Conservation (phyloP, 129 eudicot species). For the Centaurea solstitialis region DNA sequence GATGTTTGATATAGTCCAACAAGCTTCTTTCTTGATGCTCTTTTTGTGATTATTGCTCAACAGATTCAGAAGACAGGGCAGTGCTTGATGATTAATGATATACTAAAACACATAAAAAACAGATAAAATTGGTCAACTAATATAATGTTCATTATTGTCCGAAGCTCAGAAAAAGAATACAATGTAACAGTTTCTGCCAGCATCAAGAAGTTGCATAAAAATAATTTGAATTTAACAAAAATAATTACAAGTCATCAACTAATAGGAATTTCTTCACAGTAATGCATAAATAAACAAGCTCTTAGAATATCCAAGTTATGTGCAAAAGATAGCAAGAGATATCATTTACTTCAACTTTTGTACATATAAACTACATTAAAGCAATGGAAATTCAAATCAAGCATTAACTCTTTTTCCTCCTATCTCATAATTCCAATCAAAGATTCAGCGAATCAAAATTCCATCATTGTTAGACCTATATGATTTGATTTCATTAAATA, state of each 20-base stretch:
- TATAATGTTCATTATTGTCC: background rate
- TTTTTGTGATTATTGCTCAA: constrained; percentile 55
- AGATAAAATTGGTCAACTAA: background rate
- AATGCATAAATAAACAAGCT: background rate
- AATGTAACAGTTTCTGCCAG: background rate
- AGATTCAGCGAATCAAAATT: background rate
- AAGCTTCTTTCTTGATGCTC: constrained; percentile 80
- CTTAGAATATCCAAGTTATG: background rate
- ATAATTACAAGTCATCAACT: background rate
- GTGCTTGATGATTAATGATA: constrained; percentile 54
- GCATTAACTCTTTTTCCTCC: background rate
- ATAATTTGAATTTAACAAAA: background rate
- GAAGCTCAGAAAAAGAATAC: background rate
- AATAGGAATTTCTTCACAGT: background rate
- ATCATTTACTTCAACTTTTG: background rate
- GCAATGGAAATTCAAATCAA: background rate
- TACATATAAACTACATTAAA: background rate
- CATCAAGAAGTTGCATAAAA: background rate
- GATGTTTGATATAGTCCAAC: constrained; percentile 84
- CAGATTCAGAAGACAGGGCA: constrained; percentile 56
- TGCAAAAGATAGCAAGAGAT: background rate
- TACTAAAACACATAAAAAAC: constrained; percentile 26
- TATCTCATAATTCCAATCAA: background rate
- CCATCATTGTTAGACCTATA: background rate
- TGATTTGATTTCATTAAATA: background rate